phyloP scores from a whole-genome alignment of 163 green algal genomes.

The Volvox carteri region DNA sequence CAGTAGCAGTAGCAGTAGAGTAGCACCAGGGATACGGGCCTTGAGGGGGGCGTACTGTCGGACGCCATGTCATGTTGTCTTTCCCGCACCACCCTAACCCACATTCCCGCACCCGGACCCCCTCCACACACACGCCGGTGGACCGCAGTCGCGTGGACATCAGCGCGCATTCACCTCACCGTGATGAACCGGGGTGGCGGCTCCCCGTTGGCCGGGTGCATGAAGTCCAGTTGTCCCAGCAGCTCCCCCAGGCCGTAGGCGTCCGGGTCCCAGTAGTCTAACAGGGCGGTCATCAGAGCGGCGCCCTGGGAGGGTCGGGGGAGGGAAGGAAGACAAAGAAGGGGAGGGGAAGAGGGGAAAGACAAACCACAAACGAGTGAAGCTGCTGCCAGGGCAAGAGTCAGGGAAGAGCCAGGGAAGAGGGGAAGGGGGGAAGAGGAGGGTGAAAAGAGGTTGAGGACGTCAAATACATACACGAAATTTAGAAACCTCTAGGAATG shows the following conservation, averaged over 20 bases:
- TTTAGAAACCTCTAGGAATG: too few relatives aligned
- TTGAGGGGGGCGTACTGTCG: too few relatives aligned
- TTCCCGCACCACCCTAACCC: too few relatives aligned
- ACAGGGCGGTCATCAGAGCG: conserved; percentile 62
- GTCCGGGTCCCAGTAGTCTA: conserved; percentile 75
- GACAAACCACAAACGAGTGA: too few relatives aligned
- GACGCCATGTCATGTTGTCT: too few relatives aligned
- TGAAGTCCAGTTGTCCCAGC: conserved; percentile 59
- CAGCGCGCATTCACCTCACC: conserved; percentile 23
- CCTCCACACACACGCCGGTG: too few relatives aligned
- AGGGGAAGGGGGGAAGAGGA: neutral
- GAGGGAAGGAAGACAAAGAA: neutral
- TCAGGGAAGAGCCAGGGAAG: neutral
- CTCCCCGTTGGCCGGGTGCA: conserved; percentile 59
- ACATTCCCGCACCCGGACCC: too few relatives aligned
- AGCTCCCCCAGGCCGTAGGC: conserved; percentile 54
- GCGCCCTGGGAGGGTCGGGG: conserved; percentile 57
- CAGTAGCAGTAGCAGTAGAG: too few relatives aligned
- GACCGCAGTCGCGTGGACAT: too few relatives aligned
- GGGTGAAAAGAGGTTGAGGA: too few relatives aligned
- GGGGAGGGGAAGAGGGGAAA: neutral
- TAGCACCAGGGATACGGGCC: too few relatives aligned
- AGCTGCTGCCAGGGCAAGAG: too few relatives aligned
- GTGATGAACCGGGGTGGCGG: conserved; percentile 40
- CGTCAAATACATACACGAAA: neutral